Evolutionary conservation across 768 basidiomycete species (phyloP).

Genomic region (Lentinus brumalis): DNA sequence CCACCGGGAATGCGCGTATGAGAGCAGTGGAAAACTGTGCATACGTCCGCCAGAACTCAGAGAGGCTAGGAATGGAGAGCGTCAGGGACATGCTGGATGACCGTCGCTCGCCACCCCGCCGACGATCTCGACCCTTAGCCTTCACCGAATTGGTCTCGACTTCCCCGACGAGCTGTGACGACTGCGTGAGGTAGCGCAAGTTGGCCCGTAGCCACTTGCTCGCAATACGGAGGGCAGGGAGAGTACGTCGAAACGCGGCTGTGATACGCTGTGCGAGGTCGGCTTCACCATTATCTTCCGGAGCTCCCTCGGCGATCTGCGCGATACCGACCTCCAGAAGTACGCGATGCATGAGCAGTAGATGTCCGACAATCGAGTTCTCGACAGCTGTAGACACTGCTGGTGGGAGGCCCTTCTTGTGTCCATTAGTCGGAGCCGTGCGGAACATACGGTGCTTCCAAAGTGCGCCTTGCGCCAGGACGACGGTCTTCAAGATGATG

Average conservation of each 20-base stretch:
- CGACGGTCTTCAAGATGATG: slow-evolving; percentile 70
- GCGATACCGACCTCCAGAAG: slow-evolving; percentile 67
- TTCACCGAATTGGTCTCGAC: slow-evolving; percentile 21
- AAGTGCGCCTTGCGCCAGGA: slow-evolving; percentile 77
- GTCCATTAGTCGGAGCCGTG: slow-evolving; percentile 36
- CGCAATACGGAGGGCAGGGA: slow-evolving; percentile 85
- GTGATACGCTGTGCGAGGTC: slow-evolving; percentile 83
- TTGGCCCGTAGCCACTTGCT: slow-evolving; percentile 89
- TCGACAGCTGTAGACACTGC: slow-evolving; percentile 42
- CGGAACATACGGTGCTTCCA: slow-evolving; percentile 85
- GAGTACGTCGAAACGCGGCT: slow-evolving; percentile 79
- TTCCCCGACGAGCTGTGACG: slow-evolving; percentile 21
- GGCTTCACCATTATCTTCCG: slow-evolving; percentile 53
- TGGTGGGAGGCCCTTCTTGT: slow-evolving; percentile 13
- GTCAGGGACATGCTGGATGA: slow-evolving; percentile 32
- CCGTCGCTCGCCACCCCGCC: slow-evolving; percentile 34
- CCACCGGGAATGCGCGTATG: slow-evolving; percentile 65
- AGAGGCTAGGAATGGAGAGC: slow-evolving; percentile 37
- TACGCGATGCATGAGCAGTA: slow-evolving; percentile 62
- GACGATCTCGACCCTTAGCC: slow-evolving; percentile 24
- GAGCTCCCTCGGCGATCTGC: slow-evolving; percentile 59
- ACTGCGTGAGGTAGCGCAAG: slow-evolving; percentile 61
- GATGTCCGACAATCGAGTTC: slow-evolving; percentile 64
- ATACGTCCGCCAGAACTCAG: slow-evolving; percentile 75
- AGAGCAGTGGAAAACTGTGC: slow-evolving; percentile 65